Evolutionary conservation across 1,284 basidiomycete genomes (phyloP).

Genomic region (Leccinum pachyderme): DNA sequence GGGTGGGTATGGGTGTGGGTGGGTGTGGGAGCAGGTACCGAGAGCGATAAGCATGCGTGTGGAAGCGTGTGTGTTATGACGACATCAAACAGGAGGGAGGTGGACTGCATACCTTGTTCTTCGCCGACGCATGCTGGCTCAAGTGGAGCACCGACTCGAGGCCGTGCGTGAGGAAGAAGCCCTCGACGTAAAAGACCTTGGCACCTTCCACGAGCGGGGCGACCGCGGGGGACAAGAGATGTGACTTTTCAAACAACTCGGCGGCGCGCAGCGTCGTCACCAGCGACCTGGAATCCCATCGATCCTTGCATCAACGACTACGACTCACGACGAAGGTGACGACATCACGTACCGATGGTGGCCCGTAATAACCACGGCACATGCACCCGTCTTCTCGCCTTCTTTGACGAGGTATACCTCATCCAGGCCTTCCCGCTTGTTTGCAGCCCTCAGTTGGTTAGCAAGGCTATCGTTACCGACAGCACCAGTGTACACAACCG

Average conservation of each 20-base stretch:
- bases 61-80: neutral
- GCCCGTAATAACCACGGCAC: constrained; percentile 93
- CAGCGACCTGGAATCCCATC: constrained; percentile 61
- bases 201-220: constrained; percentile 79
- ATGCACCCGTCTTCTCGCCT: constrained; percentile 91
- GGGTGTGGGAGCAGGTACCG: neutral
- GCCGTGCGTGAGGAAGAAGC: constrained; percentile 98
- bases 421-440: constrained; percentile 89
- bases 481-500: constrained; percentile 93
- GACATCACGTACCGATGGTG: constrained; percentile 67
- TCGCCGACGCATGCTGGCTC: constrained; percentile 77
- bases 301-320: constrained; percentile 3
- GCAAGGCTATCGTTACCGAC: constrained; percentile 94
- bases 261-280: constrained; percentile 90
- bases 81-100: neutral
- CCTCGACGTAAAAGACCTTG: constrained; percentile 92
- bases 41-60: neutral
- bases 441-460: constrained; percentile 88
- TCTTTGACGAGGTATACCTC: constrained; percentile 89
- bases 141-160: constrained; percentile 72
- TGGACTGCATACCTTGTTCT: constrained; percentile 61
- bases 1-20: neutral
- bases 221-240: constrained; percentile 78
- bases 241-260: constrained; percentile 82
- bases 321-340: neutral